Conservation (phyloP, 208 protist species). For the Leishmania turanica region DNA sequence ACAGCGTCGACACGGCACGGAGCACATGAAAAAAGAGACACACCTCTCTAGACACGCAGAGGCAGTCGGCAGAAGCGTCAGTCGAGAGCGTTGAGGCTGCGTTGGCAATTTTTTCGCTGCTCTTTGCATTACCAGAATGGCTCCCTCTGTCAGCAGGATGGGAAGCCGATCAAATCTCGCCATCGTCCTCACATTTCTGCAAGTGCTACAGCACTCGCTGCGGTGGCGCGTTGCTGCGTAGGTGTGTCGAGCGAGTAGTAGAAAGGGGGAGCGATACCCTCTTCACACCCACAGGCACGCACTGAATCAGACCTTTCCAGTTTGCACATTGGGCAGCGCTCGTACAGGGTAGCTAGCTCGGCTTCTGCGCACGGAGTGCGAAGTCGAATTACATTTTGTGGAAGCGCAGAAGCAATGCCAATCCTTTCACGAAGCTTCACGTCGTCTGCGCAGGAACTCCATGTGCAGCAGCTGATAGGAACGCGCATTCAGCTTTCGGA, state of each 20-base stretch:
- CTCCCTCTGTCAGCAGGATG: not conserved
- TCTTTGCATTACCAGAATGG: not conserved
- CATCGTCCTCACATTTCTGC: not conserved
- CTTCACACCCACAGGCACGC: not conserved
- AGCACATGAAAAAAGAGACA: not conserved
- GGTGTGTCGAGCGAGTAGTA: not conserved
- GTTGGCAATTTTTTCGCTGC: not conserved
- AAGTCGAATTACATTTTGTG: not conserved
- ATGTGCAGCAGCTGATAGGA: constrained; percentile 44
- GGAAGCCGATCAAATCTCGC: not conserved
- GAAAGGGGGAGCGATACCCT: not conserved
- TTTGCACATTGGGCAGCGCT: not conserved
- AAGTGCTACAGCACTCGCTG: not conserved
- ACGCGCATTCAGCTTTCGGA: constrained; percentile 42
- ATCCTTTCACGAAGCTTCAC: not conserved
- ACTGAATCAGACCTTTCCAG: not conserved
- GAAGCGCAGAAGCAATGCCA: not conserved
- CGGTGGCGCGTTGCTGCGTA: not conserved
- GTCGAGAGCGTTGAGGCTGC: not conserved
- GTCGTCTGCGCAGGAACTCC: constrained; percentile 37
- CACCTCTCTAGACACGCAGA: not conserved
- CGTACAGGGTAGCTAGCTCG: not conserved
- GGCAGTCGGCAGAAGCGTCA: not conserved
- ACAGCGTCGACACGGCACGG: not conserved
- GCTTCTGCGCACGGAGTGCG: not conserved